These are phyloP conservation scores for Plantago coronopus DNA, from an alignment of 305 asterid species.

Conservation along the genomic window DNA sequence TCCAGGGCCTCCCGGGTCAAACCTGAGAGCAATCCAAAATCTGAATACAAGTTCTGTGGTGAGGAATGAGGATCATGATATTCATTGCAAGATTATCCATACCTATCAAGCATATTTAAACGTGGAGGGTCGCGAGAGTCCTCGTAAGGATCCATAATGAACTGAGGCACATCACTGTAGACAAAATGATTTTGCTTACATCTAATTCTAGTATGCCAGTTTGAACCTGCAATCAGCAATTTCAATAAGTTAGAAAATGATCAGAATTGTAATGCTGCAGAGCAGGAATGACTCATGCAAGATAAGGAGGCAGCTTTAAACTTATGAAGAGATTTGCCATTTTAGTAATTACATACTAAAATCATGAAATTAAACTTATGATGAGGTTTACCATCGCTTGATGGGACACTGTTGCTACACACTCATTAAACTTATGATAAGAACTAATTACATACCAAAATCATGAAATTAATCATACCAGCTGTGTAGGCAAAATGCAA, in stretches of 20 bases:
- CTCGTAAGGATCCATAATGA: slow-evolving; percentile 82
- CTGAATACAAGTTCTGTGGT: slow-evolving; percentile 15
- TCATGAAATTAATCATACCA: slow-evolving; percentile 44
- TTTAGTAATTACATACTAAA: too few species aligned
- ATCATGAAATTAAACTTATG: too few species aligned
- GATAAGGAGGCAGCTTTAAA: slow-evolving; percentile 14
- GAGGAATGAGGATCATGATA: slow-evolving; percentile 16
- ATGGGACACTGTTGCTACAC: neutral
- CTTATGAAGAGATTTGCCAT: too few species aligned
- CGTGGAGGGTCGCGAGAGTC: slow-evolving; percentile 68
- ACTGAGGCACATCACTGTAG: slow-evolving; percentile 75
- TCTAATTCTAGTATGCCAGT: slow-evolving; percentile 60
- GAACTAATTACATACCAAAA: slow-evolving; percentile 9
- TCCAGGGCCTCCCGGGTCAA: slow-evolving; percentile 87
- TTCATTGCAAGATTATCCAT: slow-evolving; percentile 26
- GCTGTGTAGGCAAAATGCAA: slow-evolving; percentile 90
- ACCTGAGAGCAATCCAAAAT: slow-evolving; percentile 46
- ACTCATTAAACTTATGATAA: neutral
- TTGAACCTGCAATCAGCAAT: slow-evolving; percentile 59
- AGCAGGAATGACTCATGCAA: slow-evolving; percentile 13
- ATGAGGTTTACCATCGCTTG: too few species aligned
- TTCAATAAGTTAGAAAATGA: slow-evolving; percentile 25
- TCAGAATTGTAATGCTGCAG: slow-evolving; percentile 15
- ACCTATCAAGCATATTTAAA: slow-evolving; percentile 79
- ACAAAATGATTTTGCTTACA: slow-evolving; percentile 62